Percentiles rank a stretch among this genome's conserved stretches.
These are phyloP conservation scores for Fusarium subglutinans DNA, from an alignment of 2,329 filamentous ascomycete species.

Conservation along the genomic window DNA sequence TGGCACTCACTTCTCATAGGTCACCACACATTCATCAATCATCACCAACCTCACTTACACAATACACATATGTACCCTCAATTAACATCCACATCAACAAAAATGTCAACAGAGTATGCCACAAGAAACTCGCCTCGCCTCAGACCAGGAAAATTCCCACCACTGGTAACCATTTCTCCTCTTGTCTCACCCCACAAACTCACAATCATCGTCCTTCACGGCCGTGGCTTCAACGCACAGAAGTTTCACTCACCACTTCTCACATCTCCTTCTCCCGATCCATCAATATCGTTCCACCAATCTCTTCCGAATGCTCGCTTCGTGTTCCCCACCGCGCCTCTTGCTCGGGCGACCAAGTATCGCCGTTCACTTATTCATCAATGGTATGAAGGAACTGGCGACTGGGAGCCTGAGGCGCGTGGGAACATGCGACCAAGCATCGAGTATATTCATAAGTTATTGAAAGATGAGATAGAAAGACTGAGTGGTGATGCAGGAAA, in stretches of 20 bases:
- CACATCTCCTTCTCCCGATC: slow-evolving; percentile 13
- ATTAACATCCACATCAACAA: neutral
- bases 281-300: slow-evolving; percentile 40
- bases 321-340: slow-evolving; percentile 60
- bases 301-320: slow-evolving; percentile 57
- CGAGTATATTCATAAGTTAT: slow-evolving; percentile 50
- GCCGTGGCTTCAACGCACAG: slow-evolving; percentile 54
- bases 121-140: neutral
- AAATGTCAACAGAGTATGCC: neutral
- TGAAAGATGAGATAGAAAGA: slow-evolving; percentile 48
- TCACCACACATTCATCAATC: neutral
- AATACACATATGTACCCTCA: neutral
- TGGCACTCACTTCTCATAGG: neutral
- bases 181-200: slow-evolving; percentile 48
- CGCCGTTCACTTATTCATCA: slow-evolving; percentile 47
- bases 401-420: slow-evolving; percentile 46
- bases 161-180: slow-evolving; percentile 34
- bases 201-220: slow-evolving; percentile 60
- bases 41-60: neutral
- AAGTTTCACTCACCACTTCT: slow-evolving; percentile 55
- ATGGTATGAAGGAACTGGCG: slow-evolving; percentile 50
- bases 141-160: slow-evolving; percentile 38
- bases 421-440: slow-evolving; percentile 54
- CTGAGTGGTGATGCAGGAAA: slow-evolving; percentile 49
- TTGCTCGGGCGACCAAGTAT: slow-evolving; percentile 46